Base-by-base conservation (phyloP, 179 eudicot species). In the Vitellaria paradoxa region DNA sequence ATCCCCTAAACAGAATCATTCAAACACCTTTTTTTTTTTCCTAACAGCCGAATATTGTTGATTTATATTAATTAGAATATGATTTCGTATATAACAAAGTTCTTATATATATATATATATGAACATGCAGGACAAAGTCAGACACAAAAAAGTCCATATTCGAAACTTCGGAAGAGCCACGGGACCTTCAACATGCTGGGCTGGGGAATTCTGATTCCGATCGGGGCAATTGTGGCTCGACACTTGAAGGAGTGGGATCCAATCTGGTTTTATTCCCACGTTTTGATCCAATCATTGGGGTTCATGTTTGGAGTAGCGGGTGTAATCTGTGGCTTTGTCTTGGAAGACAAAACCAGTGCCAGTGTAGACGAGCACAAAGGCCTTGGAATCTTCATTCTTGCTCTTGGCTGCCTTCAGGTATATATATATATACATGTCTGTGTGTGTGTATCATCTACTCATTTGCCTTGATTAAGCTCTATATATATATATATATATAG, bases 111-210 rank as follows among this genome's bases (percentile, higher is more conserved):
- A 6, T 50, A 50, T 50, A 11, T 50, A 50, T 4, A 61, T 52
- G 14, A 18, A n/a, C 23, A 23, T 71, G 77, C 85, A 93, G 98
- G 97, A 67, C 76, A 83, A 79, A 87, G 82, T 62, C 64, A 80
- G 70, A 55, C 86, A 61, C 76, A 53, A 63, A 77, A 57, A 37
- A 82, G 74, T 56, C 89, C 93, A 73, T 81, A 90, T 23, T 78
- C 84, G 1, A 88, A 77, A 9, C 75, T 91, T 40, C 70, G 83
- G 65, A 90, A 81, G 82, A 82, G 77, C 73, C 98, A 96, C 82
- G 98, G 97, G 71, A 78, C 85, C n/a, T 70, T 96, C 66, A 92
- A 89, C 85, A 91, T 96, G 90, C 7, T 96, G 56, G 94, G 95
- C 65, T 93, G 99, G 99, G 97, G 91, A 7, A 89, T 90, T 37